A percentile compares a stretch with the other conserved stretches of the same genome.
Conservation (phyloP, 2,329 filamentous ascomycete genomes). For the Sarocladium kiliense region DNA sequence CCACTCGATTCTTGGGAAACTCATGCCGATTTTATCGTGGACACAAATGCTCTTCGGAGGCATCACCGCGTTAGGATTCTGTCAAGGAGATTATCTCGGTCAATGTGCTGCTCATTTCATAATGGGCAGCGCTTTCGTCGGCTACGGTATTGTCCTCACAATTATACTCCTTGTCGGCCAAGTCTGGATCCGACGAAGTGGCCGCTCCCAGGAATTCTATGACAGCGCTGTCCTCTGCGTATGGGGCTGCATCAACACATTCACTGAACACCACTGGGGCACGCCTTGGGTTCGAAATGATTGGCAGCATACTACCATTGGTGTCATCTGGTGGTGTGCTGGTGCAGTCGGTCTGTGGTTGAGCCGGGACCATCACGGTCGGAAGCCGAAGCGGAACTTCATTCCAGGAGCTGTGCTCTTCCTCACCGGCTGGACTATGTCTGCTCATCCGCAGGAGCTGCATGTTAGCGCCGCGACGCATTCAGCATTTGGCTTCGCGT, state of each 20-base stretch:
- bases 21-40: no score
- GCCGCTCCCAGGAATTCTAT: conserved; percentile 92
- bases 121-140: no score
- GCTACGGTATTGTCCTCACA: no score
- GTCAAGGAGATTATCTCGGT: no score
- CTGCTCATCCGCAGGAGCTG: conserved; percentile 77
- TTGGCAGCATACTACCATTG: conserved; percentile 97
- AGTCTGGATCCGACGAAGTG: conserved; percentile 73
- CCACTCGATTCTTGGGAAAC: no score
- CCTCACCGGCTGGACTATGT: conserved; percentile 94
- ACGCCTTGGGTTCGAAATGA: conserved; percentile 84
- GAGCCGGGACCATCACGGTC: conserved; percentile 64
- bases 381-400: conserved; percentile 83
- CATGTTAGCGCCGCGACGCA: no score
- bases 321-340: conserved; percentile 94
- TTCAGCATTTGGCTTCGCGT: no score
- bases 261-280: conserved; percentile 95
- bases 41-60: no score
- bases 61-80: no score
- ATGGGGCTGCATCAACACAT: conserved; percentile 97
- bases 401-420: conserved; percentile 87
- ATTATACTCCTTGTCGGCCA: conserved; percentile 86
- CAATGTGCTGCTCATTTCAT: no score
- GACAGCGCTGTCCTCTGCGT: conserved; percentile 85
- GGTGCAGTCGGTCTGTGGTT: conserved; percentile 89